Percentiles rank a stretch among this genome's conserved stretches.
These are phyloP conservation scores for Hibiscus tridactylites DNA, from an alignment of 345 rosid genomes.

Conservation along the genomic window DNA sequence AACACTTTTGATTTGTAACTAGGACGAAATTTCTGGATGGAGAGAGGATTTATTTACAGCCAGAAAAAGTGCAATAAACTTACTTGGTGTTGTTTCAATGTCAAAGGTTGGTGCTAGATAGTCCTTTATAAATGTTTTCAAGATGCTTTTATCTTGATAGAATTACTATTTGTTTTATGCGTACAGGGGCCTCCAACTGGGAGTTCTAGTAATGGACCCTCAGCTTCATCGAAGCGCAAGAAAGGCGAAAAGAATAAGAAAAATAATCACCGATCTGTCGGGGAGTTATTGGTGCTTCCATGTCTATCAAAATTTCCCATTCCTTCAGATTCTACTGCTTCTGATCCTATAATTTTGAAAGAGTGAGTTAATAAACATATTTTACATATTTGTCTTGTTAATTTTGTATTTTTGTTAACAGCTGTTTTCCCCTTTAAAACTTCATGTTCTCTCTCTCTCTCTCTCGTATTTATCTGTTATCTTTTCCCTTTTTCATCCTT, in stretches of 20 bases:
- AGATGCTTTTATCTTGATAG: constrained; percentile 6
- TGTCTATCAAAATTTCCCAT: constrained; percentile 63
- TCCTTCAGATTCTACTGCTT: constrained; percentile 42
- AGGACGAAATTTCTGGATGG: constrained; percentile 92
- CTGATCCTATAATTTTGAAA: constrained; percentile 34
- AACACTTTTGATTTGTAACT: constrained; percentile 9
- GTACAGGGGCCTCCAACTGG: constrained; percentile 65
- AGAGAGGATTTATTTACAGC: constrained; percentile 81
- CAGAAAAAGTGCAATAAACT: constrained; percentile 79
- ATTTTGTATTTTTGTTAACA: neutral
- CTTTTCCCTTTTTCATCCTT: neutral
- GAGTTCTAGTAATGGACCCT: constrained; percentile 29
- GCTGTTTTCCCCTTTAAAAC: neutral
- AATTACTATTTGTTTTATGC: constrained; percentile 12
- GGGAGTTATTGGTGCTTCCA: constrained; percentile 85
- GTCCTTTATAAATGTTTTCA: constrained; percentile 6
- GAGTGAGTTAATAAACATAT: constrained; percentile 42
- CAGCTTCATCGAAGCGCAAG: constrained; percentile 64
- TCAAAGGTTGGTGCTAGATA: constrained; percentile 46
- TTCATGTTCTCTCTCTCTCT: neutral
- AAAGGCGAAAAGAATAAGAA: constrained; percentile 61
- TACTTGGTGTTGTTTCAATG: constrained; percentile 73
- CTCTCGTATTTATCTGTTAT: neutral
- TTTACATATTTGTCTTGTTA: neutral
- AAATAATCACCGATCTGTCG: constrained; percentile 49